These are phyloP conservation scores for Ambrosiella beaveri DNA, from an alignment of 2,329 filamentous ascomycete species.

Conservation along the genomic window DNA sequence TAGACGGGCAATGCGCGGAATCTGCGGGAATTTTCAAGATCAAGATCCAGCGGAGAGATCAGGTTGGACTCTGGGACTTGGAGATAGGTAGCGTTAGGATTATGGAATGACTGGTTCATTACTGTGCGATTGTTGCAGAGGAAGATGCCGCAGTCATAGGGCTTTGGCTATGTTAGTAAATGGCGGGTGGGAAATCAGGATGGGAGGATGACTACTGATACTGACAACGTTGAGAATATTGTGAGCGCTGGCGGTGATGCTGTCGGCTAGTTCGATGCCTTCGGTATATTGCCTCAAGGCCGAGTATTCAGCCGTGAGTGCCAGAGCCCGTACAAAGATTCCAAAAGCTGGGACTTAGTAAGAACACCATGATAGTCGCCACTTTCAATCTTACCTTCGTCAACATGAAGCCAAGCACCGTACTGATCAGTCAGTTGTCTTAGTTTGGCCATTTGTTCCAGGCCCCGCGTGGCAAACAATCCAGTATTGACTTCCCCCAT, in stretches of 20 bases:
- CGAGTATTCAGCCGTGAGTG: slow-evolving; percentile 37
- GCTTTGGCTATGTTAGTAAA: slow-evolving; percentile 24
- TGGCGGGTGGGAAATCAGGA: too few species aligned
- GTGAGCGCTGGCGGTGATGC: slow-evolving; percentile 72
- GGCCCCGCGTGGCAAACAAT: slow-evolving; percentile 46
- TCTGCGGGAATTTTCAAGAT: slow-evolving; percentile 77
- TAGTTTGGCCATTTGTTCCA: slow-evolving; percentile 43
- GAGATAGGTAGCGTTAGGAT: slow-evolving; percentile 75
- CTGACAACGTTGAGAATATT: slow-evolving; percentile 77
- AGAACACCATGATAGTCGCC: background rate
- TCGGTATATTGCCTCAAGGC: slow-evolving; percentile 31
- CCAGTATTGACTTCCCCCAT: slow-evolving; percentile 86
- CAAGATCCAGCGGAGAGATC: slow-evolving; percentile 70
- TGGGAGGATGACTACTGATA: slow-evolving; percentile 13
- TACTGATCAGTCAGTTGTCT: slow-evolving; percentile 55
- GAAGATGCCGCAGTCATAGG: slow-evolving; percentile 87
- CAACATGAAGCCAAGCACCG: slow-evolving; percentile 73
- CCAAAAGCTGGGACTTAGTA: slow-evolving; percentile 48
- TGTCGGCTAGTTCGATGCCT: slow-evolving; percentile 69
- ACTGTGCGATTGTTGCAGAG: slow-evolving; percentile 49
- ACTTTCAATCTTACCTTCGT: slow-evolving; percentile 42
- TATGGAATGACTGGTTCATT: slow-evolving; percentile 49
- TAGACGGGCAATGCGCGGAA: slow-evolving; percentile 87
- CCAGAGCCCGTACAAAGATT: slow-evolving; percentile 55
- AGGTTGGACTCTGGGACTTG: slow-evolving; percentile 29